Evolutionary conservation across 2,329 filamentous ascomycete genomes (phyloP).

Genomic region (Lecanoromycetidae sp.): DNA sequence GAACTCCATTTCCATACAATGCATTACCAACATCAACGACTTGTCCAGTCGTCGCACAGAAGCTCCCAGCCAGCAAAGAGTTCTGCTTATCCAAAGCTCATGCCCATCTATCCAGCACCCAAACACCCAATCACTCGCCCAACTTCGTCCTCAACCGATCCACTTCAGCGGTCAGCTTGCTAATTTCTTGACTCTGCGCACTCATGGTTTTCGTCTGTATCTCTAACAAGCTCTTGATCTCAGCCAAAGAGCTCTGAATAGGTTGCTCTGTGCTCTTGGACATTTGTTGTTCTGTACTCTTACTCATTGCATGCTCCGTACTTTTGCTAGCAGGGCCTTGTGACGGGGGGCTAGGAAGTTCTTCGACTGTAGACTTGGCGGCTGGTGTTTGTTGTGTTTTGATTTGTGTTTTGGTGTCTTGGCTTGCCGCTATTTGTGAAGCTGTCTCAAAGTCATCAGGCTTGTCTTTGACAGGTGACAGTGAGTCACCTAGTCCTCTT

Average conservation of each 20-base stretch:
- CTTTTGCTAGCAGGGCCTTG: background rate
- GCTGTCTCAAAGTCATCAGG: slow-evolving; percentile 13
- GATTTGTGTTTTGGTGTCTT: slow-evolving; percentile 5
- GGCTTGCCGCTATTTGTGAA: slow-evolving; percentile 7
- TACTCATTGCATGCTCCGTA: too few species aligned
- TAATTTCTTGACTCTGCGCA: slow-evolving; percentile 65
- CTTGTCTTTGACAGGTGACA: slow-evolving; percentile 12
- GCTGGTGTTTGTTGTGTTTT: background rate
- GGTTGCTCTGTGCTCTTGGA: slow-evolving; percentile 38
- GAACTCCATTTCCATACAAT: background rate
- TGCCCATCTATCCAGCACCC: background rate
- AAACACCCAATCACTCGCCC: slow-evolving; percentile 30
- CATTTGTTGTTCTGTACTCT: background rate
- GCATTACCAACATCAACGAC: background rate
- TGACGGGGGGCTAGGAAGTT: background rate
- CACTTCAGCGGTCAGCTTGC: slow-evolving; percentile 57
- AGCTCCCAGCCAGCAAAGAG: background rate
- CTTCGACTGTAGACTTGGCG: background rate
- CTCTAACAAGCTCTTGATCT: slow-evolving; percentile 68
- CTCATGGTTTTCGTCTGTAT: slow-evolving; percentile 66
- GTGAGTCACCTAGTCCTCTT: slow-evolving; percentile 8
- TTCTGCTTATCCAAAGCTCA: background rate
- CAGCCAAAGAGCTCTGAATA: slow-evolving; percentile 54
- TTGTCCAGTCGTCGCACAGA: background rate
- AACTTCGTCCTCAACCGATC: slow-evolving; percentile 71